Conservation (phyloP, 2,329 filamentous ascomycete genomes). For the Cytospora mali region DNA sequence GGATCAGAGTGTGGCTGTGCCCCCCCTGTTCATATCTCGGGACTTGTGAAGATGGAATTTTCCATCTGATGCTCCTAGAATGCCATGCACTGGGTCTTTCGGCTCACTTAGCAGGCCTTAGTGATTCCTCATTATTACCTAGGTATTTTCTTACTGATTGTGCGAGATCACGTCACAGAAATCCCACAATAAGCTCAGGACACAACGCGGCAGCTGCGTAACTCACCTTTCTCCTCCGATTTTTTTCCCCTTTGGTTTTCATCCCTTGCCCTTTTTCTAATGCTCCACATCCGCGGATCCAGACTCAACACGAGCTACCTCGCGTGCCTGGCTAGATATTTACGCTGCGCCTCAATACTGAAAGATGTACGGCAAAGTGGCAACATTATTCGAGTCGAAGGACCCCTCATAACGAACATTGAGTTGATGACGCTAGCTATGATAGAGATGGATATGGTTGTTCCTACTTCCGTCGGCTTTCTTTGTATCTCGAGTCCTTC, state of each 20-base stretch:
- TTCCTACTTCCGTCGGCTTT: background rate
- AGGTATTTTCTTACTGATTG: background rate
- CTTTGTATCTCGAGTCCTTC: background rate
- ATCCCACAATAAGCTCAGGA: background rate
- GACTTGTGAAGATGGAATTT: no score
- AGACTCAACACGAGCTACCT: no score
- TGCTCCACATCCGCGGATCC: slow-evolving; percentile 1
- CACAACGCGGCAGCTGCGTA: background rate
- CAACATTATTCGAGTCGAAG: background rate
- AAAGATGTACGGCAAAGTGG: slow-evolving; percentile 1
- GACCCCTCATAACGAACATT: background rate
- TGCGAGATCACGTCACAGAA: background rate
- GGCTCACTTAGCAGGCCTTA: no score
- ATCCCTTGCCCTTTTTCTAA: background rate
- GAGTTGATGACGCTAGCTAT: no score
- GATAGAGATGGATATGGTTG: background rate
- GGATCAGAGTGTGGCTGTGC: no score
- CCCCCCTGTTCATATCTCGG: no score
- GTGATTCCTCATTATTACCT: no score
- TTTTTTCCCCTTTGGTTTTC: no score
- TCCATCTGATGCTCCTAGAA: no score
- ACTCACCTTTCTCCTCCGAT: no score
- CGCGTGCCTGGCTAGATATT: no score
- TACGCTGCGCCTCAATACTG: slow-evolving; percentile 16
- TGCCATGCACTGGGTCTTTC: no score